Evolutionary conservation across 495 filamentous ascomycete genomes (phyloP), one percentile per base, ranked within the genome.

Genomic region (Copromyces sp.): DNA sequence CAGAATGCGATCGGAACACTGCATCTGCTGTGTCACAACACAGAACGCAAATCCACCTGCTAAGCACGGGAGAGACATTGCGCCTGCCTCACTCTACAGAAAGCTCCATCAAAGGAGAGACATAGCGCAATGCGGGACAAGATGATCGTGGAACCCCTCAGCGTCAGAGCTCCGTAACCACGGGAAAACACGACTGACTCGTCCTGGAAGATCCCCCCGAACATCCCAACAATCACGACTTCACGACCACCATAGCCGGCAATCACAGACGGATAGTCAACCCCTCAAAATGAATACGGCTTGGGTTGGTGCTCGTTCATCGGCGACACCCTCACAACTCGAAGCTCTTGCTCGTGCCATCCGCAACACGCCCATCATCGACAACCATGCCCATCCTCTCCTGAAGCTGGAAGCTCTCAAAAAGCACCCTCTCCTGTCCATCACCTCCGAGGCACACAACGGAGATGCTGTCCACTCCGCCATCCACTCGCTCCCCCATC

Each of bases 341-440:
- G 77, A 78, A 24, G 68, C 77, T 71, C 79, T 85, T 39, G 76
- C 77, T 17, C 79, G 77, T 11, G 84, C 81, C 68, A 89, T 95
- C 68, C 85, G 87, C 72, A 84, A 76, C 17, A 92, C 89, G 42
- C 93, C 94, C 1, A 86, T 95, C 74, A 94, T 97, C 77, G 94
- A 97, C 78, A 90, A 95, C 78, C 94, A 97, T 82, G 93, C 91
- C 44, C 94, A 97, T 78, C 94, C 84, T 17, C 81, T 87, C 1
- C 82, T 87, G 68, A 83, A 78, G 69, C 68, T 75, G 3, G 80
- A 81, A 24, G 71, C 72, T 37, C 76, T 82, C 20, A 70, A 69
- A 38, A 80, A 82, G 68, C 79, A 93, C 75, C 82, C 94, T 1
- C 83, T 97, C 35, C 80, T 86, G 12, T 86, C 91, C 45, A 90